phyloP scores from a whole-genome alignment of 768 basidiomycete genomes.

The Podaxis rugospora region DNA sequence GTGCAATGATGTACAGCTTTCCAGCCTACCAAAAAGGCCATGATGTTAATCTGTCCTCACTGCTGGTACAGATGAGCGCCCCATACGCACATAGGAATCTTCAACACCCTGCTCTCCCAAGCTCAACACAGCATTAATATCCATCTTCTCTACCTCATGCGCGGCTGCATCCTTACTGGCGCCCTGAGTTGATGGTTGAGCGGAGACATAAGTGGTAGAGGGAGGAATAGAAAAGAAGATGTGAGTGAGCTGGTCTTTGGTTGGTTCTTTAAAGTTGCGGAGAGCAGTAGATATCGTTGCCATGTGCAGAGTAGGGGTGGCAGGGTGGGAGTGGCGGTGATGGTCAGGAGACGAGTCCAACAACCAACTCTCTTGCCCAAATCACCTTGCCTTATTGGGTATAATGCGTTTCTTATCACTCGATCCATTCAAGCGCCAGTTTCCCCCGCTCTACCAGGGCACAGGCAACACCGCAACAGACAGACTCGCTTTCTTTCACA shows the following conservation, averaged over 20 bases:
- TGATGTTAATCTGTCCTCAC: too few species aligned
- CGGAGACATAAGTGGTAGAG: conserved; percentile 5
- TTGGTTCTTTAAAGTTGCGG: conserved; percentile 88
- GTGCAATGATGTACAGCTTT: conserved; percentile 82
- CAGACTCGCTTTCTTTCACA: conserved; percentile 85
- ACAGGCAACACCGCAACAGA: conserved; percentile 56
- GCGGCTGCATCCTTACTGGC: conserved; percentile 22
- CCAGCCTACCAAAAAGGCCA: conserved; percentile 58
- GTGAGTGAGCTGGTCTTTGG: conserved; percentile 79
- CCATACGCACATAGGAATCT: conserved; percentile 81
- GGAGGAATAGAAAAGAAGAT: conserved; percentile 85
- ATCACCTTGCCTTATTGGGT: conserved; percentile 4
- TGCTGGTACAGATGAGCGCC: too few species aligned
- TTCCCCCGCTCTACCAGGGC: conserved; percentile 55
- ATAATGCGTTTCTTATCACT: background rate
- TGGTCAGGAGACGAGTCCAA: background rate
- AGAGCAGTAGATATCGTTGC: conserved; percentile 83
- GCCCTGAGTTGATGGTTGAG: conserved; percentile 18
- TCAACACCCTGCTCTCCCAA: conserved; percentile 72
- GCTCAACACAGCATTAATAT: conserved; percentile 86
- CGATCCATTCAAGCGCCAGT: conserved; percentile 32
- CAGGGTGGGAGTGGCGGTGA: too few species aligned
- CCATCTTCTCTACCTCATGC: conserved; percentile 62
- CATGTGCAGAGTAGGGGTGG: conserved; percentile 34
- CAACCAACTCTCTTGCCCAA: background rate